Base-by-base conservation (phyloP, 1,284 basidiomycete species). In the Moniliophthora roreri region DNA sequence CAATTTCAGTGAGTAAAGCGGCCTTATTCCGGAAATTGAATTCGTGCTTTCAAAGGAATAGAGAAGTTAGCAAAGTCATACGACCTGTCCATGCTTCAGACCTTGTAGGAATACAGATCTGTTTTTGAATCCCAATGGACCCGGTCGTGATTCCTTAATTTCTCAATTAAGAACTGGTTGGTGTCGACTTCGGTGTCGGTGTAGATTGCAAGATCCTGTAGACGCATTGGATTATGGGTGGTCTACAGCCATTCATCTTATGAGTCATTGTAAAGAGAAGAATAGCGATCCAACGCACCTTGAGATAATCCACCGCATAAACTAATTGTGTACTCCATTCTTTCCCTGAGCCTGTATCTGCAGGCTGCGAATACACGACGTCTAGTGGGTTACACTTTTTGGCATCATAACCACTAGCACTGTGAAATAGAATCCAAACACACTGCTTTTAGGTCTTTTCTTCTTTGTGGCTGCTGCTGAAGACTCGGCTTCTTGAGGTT, bases 321-420 rank as follows among this genome's bases (percentile, higher is more conserved):
- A 93, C 84, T 35, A 96, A 78, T 68, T 94, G 91, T 0, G 93
- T 95, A 64, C 91, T 91, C 57, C 90, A 79, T 72, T 95, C 90
- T 42, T 73, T 79, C 7, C 91, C 92, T 7, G 85, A 83, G 7
- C 91, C 90, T 1, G 89, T 93, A 63, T 92, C 85, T 21, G 86
- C 85, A 4, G 93, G 91, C 67, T 95, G 92, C 13, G 91, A 91
- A 69, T 86, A 92, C 13, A 92, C 87, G 55, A 87, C 72, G 72
- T 81, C 84, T 87, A 69, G 53, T 55, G 39, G 47, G 21, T 24
- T 23, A 34, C 41, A 55, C 57, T 50, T 55, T 53, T 61, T 58
- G 60, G 63, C 60, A 51, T 53, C 56, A 55, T 52, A 42, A 50
- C 39, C 26, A 51, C 42, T 37, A 53, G 35, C 41, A 42, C 46